phyloP scores from a whole-genome alignment of 768 basidiomycete species.

The Serendipita sp. region DNA sequence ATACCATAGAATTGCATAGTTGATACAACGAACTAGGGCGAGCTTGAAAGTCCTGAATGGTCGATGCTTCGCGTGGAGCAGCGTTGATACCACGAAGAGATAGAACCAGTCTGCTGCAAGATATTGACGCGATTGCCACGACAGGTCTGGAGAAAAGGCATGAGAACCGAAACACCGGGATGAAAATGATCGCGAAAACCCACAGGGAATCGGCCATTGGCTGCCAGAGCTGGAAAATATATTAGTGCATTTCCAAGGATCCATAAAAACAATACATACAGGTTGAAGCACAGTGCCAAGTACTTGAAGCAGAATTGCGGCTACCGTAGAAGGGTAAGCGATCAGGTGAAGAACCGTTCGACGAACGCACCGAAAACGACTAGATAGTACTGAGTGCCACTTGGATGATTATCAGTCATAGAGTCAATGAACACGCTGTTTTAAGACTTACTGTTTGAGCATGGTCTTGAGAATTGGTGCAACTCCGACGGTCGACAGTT shows the following conservation, averaged over 20 bases:
- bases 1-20: background rate
- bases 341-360: background rate
- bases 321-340: background rate
- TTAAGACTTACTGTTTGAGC: conserved; percentile 4
- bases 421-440: background rate
- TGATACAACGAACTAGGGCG: background rate
- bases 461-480: conserved; percentile 3
- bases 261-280: background rate
- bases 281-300: conserved; percentile 1
- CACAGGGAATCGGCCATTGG: background rate
- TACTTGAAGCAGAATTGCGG: background rate
- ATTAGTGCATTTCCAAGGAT: background rate
- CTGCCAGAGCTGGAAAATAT: conserved; percentile 2
- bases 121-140: background rate
- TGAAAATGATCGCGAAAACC: background rate
- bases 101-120: background rate
- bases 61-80: background rate
- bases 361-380: background rate
- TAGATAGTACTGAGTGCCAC: conserved; percentile 5
- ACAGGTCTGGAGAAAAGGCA: background rate
- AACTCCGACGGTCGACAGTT: background rate
- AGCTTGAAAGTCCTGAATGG: conserved; percentile 3
- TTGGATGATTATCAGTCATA: background rate
- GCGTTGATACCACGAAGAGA: conserved; percentile 1
- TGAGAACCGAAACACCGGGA: background rate